Base-by-base conservation (phyloP, 139 green algal genomes). In the Nannochloris sp. region DNA sequence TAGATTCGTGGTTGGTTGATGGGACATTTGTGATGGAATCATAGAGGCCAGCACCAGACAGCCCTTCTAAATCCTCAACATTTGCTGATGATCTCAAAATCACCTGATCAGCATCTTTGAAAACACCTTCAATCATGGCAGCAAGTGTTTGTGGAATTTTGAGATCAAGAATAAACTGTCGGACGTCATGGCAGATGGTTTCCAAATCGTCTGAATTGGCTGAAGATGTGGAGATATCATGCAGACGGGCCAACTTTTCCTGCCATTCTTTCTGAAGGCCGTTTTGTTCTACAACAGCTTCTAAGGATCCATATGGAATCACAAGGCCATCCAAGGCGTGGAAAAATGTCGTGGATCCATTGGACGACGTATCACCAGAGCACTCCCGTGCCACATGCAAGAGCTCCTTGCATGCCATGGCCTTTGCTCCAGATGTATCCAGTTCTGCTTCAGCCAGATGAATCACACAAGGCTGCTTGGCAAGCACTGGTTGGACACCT, bases 281-380 rank as follows among this genome's bases (percentile, higher is more conserved):
- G 1, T 64, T 69, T 8, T 61, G 57, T 48, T 76, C 49, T 25
- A 65, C 12, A 56, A 78, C 83, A 16, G 68, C 44, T 40, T 96
- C 87, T 84, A 98, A 90, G n/a, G 34, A 68, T 16, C 93, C 93
- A 77, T 94, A 98, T 1, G 93, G 93, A 44, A 98, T 61, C 36
- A 73, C 76, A 5, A 76, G 73, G 1, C 90, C 88, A 0, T 57
- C 49, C 3, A 90, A 78, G 0, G 82, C 78, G 8, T 34, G 44
- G 50, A 96, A 95, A 5, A 62, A 14, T n/a, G 62, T 46, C 27
- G 0, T 37, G 27, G 15, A n/a, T 12, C 23, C 34, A 46, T 36
- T 24, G 10, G n/a, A 59, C 18, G 15, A 24, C 9, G 23, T 43
- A 14, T 37, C 48, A 0, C 24, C 40, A 37, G 40, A 43, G 51